A percentile compares a stretch with the other conserved stretches of the same genome.
These are phyloP conservation scores for Myxozyma kluyveri DNA, from an alignment of 805 yeast species.

Conservation along the genomic window DNA sequence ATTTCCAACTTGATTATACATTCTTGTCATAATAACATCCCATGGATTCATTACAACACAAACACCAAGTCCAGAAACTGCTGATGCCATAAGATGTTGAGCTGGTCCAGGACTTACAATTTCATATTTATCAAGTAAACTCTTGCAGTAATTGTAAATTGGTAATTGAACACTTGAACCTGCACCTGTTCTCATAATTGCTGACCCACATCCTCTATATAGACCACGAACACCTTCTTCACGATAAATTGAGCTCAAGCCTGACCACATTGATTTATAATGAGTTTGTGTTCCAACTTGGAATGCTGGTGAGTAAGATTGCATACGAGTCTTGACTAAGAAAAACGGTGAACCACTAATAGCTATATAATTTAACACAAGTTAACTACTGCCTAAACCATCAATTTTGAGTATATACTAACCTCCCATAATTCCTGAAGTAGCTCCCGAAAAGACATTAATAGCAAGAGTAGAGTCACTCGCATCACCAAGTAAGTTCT, in stretches of 20 bases:
- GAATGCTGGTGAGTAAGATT: conserved; percentile 69
- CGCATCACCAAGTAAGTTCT: conserved; percentile 34
- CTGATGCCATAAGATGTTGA: conserved; percentile 69
- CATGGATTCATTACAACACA: conserved; percentile 96
- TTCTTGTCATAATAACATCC: conserved; percentile 91
- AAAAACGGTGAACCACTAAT: conserved; percentile 79
- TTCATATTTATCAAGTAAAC: conserved; percentile 52
- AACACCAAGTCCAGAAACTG: conserved; percentile 85
- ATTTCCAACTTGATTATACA: conserved; percentile 81
- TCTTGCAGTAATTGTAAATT: conserved; percentile 75
- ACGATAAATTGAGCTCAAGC: conserved; percentile 57
- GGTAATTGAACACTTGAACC: conserved; percentile 97
- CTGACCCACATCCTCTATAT: conserved; percentile 92
- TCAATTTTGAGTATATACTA: background rate
- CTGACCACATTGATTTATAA: conserved; percentile 68
- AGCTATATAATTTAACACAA: conserved; percentile 5
- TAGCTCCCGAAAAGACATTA: conserved; percentile 75
- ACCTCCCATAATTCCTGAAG: conserved; percentile 56
- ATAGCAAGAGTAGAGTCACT: conserved; percentile 44
- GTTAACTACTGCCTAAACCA: background rate
- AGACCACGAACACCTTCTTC: conserved; percentile 75
- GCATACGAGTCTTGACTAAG: conserved; percentile 93
- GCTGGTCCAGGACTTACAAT: conserved; percentile 58
- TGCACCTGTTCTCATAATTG: conserved; percentile 87
- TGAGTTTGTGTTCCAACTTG: conserved; percentile 90